Evolutionary conservation across 352 stramenopile species (phyloP).

Genomic region (Hyphochytrium catenoides): DNA sequence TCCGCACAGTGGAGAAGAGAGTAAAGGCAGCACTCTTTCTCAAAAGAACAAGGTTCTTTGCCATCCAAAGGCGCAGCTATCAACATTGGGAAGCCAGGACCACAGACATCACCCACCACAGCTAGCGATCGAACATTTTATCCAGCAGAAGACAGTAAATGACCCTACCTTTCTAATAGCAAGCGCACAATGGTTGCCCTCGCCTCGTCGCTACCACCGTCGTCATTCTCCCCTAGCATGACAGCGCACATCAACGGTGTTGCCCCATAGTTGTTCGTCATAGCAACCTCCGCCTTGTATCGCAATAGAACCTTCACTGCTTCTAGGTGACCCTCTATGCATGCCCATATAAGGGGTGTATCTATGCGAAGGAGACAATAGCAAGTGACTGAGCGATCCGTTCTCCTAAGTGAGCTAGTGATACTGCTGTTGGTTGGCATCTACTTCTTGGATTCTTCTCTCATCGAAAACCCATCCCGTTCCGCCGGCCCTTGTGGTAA

Average conservation of each 20-base stretch:
- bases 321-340: conserved; percentile 20
- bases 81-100: too few relatives aligned
- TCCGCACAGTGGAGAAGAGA: not conserved
- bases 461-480: too few relatives aligned
- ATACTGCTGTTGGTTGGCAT: too few relatives aligned
- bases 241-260: conserved; percentile 39
- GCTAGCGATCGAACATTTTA: too few relatives aligned
- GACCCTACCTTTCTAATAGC: conserved; percentile 29
- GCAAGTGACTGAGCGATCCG: too few relatives aligned
- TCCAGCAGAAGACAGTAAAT: too few relatives aligned
- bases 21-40: not conserved
- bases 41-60: too few relatives aligned
- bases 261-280: conserved; percentile 36
- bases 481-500: too few relatives aligned
- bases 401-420: too few relatives aligned
- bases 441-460: too few relatives aligned
- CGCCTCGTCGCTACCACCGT: conserved; percentile 15
- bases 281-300: conserved; percentile 6
- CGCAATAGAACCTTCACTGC: conserved; percentile 3
- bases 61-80: too few relatives aligned
- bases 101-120: too few relatives aligned
- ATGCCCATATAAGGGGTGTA: conserved; percentile 49
- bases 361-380: conserved; percentile 15
- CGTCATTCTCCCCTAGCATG: conserved; percentile 42
- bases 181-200: conserved; percentile 28